Conservation (phyloP, 495 filamentous ascomycete genomes). For the Hypoxylon rickii region DNA sequence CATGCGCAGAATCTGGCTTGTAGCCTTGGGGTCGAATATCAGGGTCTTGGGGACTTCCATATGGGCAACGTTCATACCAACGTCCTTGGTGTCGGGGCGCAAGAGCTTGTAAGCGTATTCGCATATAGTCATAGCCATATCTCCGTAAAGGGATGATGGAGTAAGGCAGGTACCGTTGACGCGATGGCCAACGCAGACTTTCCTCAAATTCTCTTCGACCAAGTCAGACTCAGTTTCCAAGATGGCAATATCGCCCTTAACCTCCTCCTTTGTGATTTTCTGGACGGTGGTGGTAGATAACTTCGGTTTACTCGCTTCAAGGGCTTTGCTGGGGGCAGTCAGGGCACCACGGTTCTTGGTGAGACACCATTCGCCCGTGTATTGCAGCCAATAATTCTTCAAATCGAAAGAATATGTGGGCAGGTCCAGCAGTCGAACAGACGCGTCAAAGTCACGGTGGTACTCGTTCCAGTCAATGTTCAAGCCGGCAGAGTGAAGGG, state of each 20-base stretch:
- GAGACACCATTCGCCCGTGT: conserved; percentile 69
- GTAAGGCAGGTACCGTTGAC: conserved; percentile 65
- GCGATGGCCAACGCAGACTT: conserved; percentile 69
- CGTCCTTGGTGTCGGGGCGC: conserved; percentile 56
- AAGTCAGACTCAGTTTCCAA: conserved; percentile 73
- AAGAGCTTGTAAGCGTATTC: conserved; percentile 68
- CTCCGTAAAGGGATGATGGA: conserved; percentile 69
- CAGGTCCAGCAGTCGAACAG: conserved; percentile 65
- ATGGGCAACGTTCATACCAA: conserved; percentile 63
- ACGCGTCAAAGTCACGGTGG: conserved; percentile 68
- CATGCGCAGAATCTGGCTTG: conserved; percentile 55
- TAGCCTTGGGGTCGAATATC: conserved; percentile 61
- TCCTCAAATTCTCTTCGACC: conserved; percentile 60
- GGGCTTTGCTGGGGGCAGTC: conserved; percentile 48
- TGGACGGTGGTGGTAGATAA: conserved; percentile 57
- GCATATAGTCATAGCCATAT: conserved; percentile 75
- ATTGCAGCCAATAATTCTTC: conserved; percentile 84
- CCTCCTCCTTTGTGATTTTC: conserved; percentile 58
- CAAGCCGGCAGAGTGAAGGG: conserved; percentile 67
- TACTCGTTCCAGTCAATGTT: conserved; percentile 79
- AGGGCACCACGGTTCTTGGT: conserved; percentile 71
- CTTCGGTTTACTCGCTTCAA: conserved; percentile 55
- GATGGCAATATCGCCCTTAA: conserved; percentile 57
- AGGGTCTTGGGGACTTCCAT: conserved; percentile 74
- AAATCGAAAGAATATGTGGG: conserved; percentile 78